Base-by-base conservation (phyloP, 306 rosid genomes). In the Lathyrus oleraceus region DNA sequence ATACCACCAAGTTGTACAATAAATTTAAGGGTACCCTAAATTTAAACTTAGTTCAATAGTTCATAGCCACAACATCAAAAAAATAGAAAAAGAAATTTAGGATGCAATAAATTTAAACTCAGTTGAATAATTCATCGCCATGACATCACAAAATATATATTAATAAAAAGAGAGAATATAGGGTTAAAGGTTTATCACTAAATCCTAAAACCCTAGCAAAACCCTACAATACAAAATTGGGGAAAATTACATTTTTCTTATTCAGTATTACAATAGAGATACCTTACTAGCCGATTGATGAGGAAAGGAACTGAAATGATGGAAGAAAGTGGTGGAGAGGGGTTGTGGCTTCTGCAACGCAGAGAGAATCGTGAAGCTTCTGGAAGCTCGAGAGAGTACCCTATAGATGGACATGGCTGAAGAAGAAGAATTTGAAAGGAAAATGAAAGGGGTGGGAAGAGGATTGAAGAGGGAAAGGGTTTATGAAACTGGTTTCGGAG, bases 331-430 rank as follows among this genome's bases (percentile, higher is more conserved):
- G 16, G 73, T 47, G 47, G 91, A 75, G 0, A 73, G 56, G 45
- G 72, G 83, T 40, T 79, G 76, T 14, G 80, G 64, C 35, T 71
- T 80, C 2, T 74, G 80, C 2, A 76, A 76, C 40, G 88, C 85
- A 11, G 87, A 83, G 73, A 79, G 63, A 67, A 87, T 86, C 57
- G 10, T 27, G 61, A 81, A 71, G 86, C 79, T 73, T 76, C 88
- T 75, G 43, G 85, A 75, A 76, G 82, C 69, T 58, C 87, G 94
- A 1, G 84, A 83, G 28, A 85, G 62, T 43, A 81, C 79, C 88
- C 84, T 91, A 5, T 82, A 75, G 27, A 79, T 75, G 59, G 80
- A 83, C 99, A 94, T 91, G 54, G 82, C 86, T 51, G 56, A 30
- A 62, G 21, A 79, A 12, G 77, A 72, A 35, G 76, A 64, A 44